Evolutionary conservation across 2,329 filamentous ascomycete genomes (phyloP), one percentile per base, ranked within the genome.

Genomic region (Phaeosphaeria sp.): DNA sequence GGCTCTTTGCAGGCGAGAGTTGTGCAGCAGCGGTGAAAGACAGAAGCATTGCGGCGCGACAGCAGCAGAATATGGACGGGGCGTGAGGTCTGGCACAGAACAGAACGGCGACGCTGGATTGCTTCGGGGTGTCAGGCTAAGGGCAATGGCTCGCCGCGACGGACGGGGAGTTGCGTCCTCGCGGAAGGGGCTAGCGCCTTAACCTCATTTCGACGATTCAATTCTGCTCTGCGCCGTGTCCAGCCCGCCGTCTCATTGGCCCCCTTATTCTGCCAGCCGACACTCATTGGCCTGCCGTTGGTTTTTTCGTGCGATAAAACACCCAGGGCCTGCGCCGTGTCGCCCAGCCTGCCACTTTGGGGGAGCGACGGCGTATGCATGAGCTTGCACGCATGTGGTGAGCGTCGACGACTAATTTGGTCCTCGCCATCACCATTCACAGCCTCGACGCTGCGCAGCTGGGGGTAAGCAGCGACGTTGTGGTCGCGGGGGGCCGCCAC

Each of bases 371-470:
- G 18, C 51, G 8, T 53, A 55, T 63, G 67, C 67, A 65, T 60
- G 64, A 60, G 64, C 60, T 65, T 65, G 67, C 64, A 63, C 64
- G 59, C 61, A 53, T 60, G 56, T 64, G 60, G 65, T 68, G 63
- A 65, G 58, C 62, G 58, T 59, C 61, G 56, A 55, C 62, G 54
- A 60, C 61, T 60, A 63, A 57, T 59, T 57, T 57, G 60, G 18
- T 8, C 56, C 59, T 46, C 61, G 58, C 57, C 53, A 13, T 30
- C 6, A 51, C n/a, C 59, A 59, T 55, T 62, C 55, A 42, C 44
- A 40, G 30, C 55, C 17, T 17, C n/a, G 45, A n/a, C n/a, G n/a
- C n/a, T n/a, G n/a, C n/a, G 30, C 30, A 11, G 25, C 11, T 11
- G 30, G 15, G 30, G 30, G 15, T 36, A 36, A 36, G 30, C 30